Percentiles rank a stretch among this genome's conserved stretches.
These are phyloP conservation scores for Dispira parvispora DNA, from an alignment of 192 early-diverging fungal genomes.

Conservation along the genomic window DNA sequence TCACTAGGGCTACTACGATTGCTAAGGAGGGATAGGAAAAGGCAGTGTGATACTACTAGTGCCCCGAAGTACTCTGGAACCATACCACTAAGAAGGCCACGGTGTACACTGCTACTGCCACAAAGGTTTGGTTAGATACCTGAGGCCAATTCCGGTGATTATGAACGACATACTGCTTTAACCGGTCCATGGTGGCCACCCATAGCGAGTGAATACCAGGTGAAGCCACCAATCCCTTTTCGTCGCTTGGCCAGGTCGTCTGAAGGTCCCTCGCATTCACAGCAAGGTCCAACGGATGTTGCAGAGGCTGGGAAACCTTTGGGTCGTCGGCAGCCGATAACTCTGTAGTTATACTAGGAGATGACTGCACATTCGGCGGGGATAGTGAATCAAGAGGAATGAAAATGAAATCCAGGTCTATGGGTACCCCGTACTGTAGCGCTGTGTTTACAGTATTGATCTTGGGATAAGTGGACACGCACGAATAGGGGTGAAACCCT, in stretches of 20 bases:
- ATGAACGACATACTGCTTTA: not conserved
- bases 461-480: no score
- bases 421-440: not conserved
- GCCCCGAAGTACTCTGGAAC: no score
- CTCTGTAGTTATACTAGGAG: not conserved
- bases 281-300: not conserved
- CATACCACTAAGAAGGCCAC: no score
- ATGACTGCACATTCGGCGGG: not conserved
- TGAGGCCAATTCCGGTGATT: no score
- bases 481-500: constrained; percentile 1
- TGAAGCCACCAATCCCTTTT: not conserved
- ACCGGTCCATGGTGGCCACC: not conserved
- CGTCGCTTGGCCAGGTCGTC: not conserved
- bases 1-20: no score
- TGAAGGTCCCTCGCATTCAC: not conserved
- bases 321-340: not conserved
- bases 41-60: no score
- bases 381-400: not conserved
- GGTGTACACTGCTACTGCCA: no score
- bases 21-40: no score
- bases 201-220: not conserved
- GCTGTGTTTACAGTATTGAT: not conserved
- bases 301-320: not conserved
- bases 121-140: no score
- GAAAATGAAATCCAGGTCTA: not conserved